Base-by-base conservation (phyloP, 1,139 yeast genomes). In the Lodderomyces margitis region DNA sequence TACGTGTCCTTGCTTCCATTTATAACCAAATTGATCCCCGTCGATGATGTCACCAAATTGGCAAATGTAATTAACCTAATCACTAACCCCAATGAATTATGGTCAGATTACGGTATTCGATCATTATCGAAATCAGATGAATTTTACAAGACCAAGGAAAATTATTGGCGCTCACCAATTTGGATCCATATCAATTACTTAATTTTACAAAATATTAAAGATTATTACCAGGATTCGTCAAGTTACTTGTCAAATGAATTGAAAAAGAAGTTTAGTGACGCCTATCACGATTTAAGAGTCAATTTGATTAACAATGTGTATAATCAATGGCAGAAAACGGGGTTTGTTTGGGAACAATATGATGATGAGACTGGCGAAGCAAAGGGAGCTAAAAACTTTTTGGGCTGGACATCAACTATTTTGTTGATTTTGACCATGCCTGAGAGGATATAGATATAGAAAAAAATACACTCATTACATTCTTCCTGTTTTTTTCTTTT, bases 151-250 rank as follows among this genome's bases (percentile, higher is more conserved):
- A 78, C 83, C 1, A 92, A 76, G 8, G 98, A 94, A 55, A 83
- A 92, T 61, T 92, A 92, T 66, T 92, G 99, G 99, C 76, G 96
- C 46, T 94, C 97, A 0, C 91, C 96, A 15, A 74, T 92, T 34
- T 94, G 98, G 98, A 70, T 89, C 53, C 87, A 89, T 58, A 86
- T 92, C 57, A 94, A 94, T 64, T 91, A 88, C 57, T 69, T 92
- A 61, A 70, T 83, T 6, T 69, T 92, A 39, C 94, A 89, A 44
- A 75, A 87, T 8, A 68, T 94, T 48, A 63, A 69, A 39, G 66
- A 78, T 56, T 92, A 91, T 44, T 51, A 56, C 6, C 51, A 52
- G 7, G 55, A 49, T 14, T 54, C 59, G 1, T 46, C 52, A 9
- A 14, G 37, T 4, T 51, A 55, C 14, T 44, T 58, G 42, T 62